These are phyloP conservation scores for Chlamydomonas incerta DNA, from an alignment of 139 green algal species.

Conservation along the genomic window DNA sequence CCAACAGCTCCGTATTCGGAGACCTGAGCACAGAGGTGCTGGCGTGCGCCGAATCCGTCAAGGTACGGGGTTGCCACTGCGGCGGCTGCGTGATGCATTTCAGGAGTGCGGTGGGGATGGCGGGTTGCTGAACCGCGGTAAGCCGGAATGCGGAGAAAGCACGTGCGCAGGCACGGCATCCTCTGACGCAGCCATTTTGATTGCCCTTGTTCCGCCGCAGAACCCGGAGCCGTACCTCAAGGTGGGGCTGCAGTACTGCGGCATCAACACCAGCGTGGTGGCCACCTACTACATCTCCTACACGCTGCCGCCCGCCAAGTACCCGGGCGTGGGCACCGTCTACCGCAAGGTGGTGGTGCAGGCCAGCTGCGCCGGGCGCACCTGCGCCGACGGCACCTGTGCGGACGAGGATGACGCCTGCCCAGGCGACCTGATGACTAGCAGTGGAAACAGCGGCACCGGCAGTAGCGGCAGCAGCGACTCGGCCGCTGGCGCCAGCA, in stretches of 20 bases:
- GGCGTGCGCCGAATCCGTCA: background rate
- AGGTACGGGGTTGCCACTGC: background rate
- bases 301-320: background rate
- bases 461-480: background rate
- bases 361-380: background rate
- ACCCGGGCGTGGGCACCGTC: background rate
- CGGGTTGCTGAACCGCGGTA: too few species aligned
- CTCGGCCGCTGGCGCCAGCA: background rate
- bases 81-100: too few species aligned
- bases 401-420: background rate
- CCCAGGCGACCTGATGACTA: background rate
- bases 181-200: too few species aligned
- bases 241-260: background rate
- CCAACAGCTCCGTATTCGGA: background rate
- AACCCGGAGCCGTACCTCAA: background rate
- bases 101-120: too few species aligned
- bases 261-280: background rate
- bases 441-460: background rate
- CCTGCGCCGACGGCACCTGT: background rate
- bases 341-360: background rate
- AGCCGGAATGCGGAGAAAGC: too few species aligned
- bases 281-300: background rate
- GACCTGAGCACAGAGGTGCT: background rate
- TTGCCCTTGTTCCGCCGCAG: too few species aligned
- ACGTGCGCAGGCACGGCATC: too few species aligned